Base-by-base conservation (phyloP, 495 filamentous ascomycete genomes). In the Penicillium alfredii region DNA sequence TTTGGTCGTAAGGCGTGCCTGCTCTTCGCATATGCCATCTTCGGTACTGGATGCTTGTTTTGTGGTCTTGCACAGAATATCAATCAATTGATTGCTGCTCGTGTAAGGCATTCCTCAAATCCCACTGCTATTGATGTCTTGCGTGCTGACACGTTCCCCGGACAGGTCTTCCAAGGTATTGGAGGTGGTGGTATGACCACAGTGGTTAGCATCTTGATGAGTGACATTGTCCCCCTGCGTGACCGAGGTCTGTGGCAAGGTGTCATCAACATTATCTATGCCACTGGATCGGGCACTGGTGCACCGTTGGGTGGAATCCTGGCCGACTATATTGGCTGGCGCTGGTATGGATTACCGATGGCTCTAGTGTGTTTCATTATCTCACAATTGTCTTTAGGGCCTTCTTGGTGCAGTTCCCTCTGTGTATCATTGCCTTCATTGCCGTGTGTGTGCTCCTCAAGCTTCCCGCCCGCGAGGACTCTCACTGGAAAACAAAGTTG, bases 181-280 rank as follows among this genome's bases (percentile, higher is more conserved):
- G 87, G 86, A 8, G 88, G 86, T 13, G 87, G 84, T 16, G 88
- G 87, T 13, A 90, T 93, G 85, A 86, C 80, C 3, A 82, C 82
- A 4, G 77, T 92, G 32, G 83, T 83, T 27, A 77, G 64, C 36
- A 90, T 94, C 33, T 58, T 94, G 19, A 58, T 94, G 40, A 83
- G 76, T 33, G 88, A 94, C 55, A 70, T 89, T 11, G 72, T 93
- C 3, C 71, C 84, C 6, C 65, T 94, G 33, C 69, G 82, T n/a
- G 78, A 88, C 34, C 59, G 86, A 43, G 87, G 84, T 4, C 68
- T 81, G 8, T 93, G 81, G 76, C 87, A 93, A 56, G 86, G 87
- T 12, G 75, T 88, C 30, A 68, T 90, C 47, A 93, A 92, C 49
- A 78, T 92, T 52, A 72, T 92, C 29, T 90, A 72, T 49, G 79